Evolutionary conservation across 371 early-diverging fungal genomes (phyloP).

Genomic region (Mortierella sp.): DNA sequence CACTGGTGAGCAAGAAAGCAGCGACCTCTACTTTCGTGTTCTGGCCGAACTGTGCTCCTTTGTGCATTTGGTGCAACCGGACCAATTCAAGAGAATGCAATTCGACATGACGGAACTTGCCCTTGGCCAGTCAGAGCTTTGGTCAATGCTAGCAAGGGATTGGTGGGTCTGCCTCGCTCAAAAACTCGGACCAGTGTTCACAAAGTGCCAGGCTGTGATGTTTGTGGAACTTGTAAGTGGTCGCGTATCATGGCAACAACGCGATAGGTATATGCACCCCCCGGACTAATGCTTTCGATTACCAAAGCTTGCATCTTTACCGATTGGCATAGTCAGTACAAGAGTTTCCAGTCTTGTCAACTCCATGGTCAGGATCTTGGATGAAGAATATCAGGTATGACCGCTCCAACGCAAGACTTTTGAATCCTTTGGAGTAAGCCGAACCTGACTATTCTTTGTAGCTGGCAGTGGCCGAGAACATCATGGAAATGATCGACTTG

Average conservation of each 20-base stretch:
- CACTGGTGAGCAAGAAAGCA: constrained; percentile 3
- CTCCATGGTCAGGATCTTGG: constrained; percentile 8
- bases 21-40: constrained; percentile 24
- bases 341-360: constrained; percentile 21
- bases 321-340: constrained; percentile 18
- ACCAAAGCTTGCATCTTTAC: constrained; percentile 22
- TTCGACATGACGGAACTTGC: constrained; percentile 40
- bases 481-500: background rate
- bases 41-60: constrained; percentile 35
- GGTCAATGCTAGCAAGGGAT: constrained; percentile 32
- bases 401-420: no score
- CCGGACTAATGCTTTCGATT: background rate
- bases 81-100: constrained; percentile 34
- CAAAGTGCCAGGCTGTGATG: constrained; percentile 6
- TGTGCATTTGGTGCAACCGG: constrained; percentile 24
- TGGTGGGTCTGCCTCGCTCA: constrained; percentile 46
- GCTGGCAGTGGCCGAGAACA: background rate
- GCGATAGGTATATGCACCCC: background rate
- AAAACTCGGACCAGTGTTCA: constrained; percentile 27
- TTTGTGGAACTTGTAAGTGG: constrained; percentile 28
- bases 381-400: constrained; percentile 27
- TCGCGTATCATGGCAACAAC: no score
- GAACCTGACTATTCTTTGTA: no score
- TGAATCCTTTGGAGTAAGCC: no score
- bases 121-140: constrained; percentile 22